phyloP scores from a whole-genome alignment of 208 protist genomes.

The Leishmania arabica region DNA sequence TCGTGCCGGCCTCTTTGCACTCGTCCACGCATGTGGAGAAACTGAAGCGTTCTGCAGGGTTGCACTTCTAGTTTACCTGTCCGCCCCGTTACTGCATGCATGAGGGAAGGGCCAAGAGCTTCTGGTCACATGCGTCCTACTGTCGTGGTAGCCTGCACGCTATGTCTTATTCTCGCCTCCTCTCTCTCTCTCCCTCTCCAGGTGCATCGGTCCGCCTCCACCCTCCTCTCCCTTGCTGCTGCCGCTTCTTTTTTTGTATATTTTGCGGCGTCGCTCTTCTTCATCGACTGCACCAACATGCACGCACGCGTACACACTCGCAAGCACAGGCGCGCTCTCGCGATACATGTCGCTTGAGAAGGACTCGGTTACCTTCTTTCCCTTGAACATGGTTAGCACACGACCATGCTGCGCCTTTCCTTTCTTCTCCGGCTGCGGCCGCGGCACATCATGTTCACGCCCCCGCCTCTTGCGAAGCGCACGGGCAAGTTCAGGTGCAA shows the following conservation, averaged over 20 bases:
- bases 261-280: not conserved
- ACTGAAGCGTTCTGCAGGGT: not conserved
- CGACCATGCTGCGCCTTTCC: slow-evolving; percentile 54
- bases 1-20: not conserved
- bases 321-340: not conserved
- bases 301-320: not conserved
- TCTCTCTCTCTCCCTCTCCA: not conserved
- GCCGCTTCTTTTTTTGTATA: not conserved
- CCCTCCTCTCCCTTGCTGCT: not conserved
- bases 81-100: not conserved
- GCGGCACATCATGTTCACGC: slow-evolving; percentile 89
- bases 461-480: slow-evolving; percentile 75
- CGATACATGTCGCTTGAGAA: not conserved
- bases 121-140: not conserved
- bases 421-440: slow-evolving; percentile 55
- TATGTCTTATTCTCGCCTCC: not conserved
- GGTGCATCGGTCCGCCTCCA: not conserved
- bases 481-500: slow-evolving; percentile 74
- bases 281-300: not conserved
- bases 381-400: not conserved
- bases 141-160: not conserved
- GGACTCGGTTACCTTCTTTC: not conserved
- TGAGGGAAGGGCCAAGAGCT: not conserved
- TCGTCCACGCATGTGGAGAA: not conserved
- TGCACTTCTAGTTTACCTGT: not conserved